Percentiles rank a stretch among this genome's conserved stretches.
Evolutionary conservation across 371 early-diverging fungal species (phyloP).

Genomic region (Apophysomyces variabilis): DNA sequence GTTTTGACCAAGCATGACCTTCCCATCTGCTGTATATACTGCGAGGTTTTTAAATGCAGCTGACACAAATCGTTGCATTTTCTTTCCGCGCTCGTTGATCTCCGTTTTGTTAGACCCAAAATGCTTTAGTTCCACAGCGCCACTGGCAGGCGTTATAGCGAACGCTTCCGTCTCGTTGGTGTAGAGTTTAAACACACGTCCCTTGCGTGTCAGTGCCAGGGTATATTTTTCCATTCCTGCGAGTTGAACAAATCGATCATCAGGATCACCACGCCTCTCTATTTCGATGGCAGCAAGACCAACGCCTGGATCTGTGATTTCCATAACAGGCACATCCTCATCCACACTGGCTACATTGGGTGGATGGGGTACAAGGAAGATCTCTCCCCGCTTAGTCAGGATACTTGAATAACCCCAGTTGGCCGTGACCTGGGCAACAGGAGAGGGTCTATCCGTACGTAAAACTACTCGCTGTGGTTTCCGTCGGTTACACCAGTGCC

Average conservation of each 20-base stretch:
- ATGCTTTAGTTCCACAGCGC: conserved; percentile 15
- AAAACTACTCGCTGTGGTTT: conserved; percentile 28
- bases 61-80: conserved; percentile 25
- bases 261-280: not conserved
- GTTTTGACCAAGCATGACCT: conserved; percentile 18
- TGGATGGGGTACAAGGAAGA: conserved; percentile 34
- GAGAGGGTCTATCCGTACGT: not conserved
- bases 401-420: conserved; percentile 38
- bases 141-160: conserved; percentile 1
- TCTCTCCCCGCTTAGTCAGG: conserved; percentile 29
- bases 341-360: conserved; percentile 9
- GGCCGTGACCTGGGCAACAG: conserved; percentile 37
- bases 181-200: conserved; percentile 19
- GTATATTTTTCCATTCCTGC: conserved; percentile 22
- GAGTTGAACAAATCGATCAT: conserved; percentile 16
- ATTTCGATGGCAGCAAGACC: not conserved
- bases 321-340: not conserved
- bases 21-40: conserved; percentile 25
- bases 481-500: conserved; percentile 45
- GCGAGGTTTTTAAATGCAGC: conserved; percentile 26
- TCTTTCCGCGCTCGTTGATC: conserved; percentile 2
- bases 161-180: not conserved
- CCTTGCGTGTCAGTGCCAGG: conserved; percentile 22
- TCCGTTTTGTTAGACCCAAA: conserved; percentile 19
- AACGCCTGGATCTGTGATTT: conserved; percentile 5